phyloP scores from a whole-genome alignment of 164 flowering plant species.

The Cinnamomum chago region DNA sequence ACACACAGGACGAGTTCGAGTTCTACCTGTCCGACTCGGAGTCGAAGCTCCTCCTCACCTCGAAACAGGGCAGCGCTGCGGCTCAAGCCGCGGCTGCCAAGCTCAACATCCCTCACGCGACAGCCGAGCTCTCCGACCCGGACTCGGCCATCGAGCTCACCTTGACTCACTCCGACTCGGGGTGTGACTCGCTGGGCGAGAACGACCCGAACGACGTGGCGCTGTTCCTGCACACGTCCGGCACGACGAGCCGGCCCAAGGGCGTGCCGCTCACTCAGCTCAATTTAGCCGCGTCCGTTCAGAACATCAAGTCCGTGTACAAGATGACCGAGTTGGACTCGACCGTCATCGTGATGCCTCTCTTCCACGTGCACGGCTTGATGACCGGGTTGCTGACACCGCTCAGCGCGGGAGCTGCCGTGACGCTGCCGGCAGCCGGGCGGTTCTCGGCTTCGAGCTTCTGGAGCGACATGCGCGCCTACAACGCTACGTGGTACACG shows the following conservation, averaged over 20 bases:
- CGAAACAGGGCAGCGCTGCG: slow-evolving; percentile 42
- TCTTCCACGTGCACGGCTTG: slow-evolving; percentile 92
- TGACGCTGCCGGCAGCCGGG: slow-evolving; percentile 76
- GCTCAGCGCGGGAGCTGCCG: slow-evolving; percentile 71
- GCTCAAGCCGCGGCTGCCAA: slow-evolving; percentile 73
- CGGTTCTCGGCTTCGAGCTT: slow-evolving; percentile 90
- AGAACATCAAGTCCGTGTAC: slow-evolving; percentile 71
- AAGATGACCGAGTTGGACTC: slow-evolving; percentile 68
- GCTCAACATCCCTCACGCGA: slow-evolving; percentile 61
- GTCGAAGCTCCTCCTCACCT: slow-evolving; percentile 65
- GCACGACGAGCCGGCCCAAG: slow-evolving; percentile 94
- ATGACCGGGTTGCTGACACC: slow-evolving; percentile 69
- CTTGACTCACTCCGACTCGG: slow-evolving; percentile 19
- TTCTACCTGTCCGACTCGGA: slow-evolving; percentile 88
- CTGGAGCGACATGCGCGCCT: slow-evolving; percentile 70
- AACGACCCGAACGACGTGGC: slow-evolving; percentile 75
- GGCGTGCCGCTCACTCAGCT: slow-evolving; percentile 87
- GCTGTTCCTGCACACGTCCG: slow-evolving; percentile 93
- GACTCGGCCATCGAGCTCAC: slow-evolving; percentile 25
- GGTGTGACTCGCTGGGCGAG: slow-evolving; percentile 18
- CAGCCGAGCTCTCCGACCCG: slow-evolving; percentile 31
- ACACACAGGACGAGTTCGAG: slow-evolving; percentile 88
- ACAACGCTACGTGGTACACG: slow-evolving; percentile 90
- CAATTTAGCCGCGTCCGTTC: slow-evolving; percentile 64
- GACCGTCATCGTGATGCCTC: slow-evolving; percentile 82